phyloP scores from a whole-genome alignment of 257 asterid species.

The Ehretia macrophylla region DNA sequence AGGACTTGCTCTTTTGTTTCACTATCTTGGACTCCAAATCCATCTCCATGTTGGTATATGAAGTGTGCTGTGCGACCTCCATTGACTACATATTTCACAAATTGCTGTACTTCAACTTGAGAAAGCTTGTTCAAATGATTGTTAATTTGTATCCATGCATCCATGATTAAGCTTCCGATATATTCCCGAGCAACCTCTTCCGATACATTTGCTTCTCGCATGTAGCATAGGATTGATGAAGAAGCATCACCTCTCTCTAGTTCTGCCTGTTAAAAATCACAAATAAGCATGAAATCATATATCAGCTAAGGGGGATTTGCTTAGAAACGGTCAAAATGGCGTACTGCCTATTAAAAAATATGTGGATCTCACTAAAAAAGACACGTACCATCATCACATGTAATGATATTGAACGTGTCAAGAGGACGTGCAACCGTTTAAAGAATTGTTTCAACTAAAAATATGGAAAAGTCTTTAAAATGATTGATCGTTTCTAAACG shows the following conservation, averaged over 20 bases:
- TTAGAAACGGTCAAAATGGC: too few species aligned
- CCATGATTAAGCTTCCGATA: slow-evolving; percentile 19
- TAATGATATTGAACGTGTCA: background rate
- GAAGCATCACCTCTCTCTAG: slow-evolving; percentile 61
- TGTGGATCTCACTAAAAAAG: too few species aligned
- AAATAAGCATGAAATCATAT: too few species aligned
- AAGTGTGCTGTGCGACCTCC: slow-evolving; percentile 42
- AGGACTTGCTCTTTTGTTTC: too few species aligned
- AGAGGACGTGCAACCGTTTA: background rate
- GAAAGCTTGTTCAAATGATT: slow-evolving; percentile 3
- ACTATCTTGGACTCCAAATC: slow-evolving; percentile 13
- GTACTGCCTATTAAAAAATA: too few species aligned
- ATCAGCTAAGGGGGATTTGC: too few species aligned
- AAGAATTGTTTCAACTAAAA: too few species aligned
- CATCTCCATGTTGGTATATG: slow-evolving; percentile 59
- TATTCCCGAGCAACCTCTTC: slow-evolving; percentile 41
- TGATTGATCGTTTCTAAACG: too few species aligned
- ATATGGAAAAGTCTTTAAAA: too few species aligned
- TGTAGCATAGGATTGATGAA: slow-evolving; percentile 51
- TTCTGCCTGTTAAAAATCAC: slow-evolving; percentile 34
- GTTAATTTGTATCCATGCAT: slow-evolving; percentile 49
- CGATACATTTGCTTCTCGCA: slow-evolving; percentile 43
- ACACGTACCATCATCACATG: too few species aligned
- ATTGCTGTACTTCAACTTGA: slow-evolving; percentile 1
- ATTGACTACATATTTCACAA: slow-evolving; percentile 31